Conservation (phyloP, 306 rosid genomes). For the Carpinus viminea region DNA sequence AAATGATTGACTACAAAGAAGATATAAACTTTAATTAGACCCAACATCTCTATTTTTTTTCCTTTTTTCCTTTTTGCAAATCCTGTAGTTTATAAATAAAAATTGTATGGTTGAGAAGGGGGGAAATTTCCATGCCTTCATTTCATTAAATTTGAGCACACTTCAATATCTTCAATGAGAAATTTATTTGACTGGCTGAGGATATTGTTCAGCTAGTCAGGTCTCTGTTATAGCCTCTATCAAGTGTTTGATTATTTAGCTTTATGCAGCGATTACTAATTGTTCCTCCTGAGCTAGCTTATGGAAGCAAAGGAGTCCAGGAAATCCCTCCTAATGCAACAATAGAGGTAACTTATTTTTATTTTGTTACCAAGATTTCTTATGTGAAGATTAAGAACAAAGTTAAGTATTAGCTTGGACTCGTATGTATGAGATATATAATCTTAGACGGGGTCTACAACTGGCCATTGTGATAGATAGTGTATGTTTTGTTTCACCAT, state of each 20-base stretch:
- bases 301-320: slow-evolving; percentile 85
- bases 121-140: background rate
- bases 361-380: slow-evolving; percentile 20
- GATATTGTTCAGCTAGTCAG: slow-evolving; percentile 8
- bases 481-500: background rate
- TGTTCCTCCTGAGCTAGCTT: slow-evolving; percentile 92
- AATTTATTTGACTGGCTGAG: slow-evolving; percentile 13
- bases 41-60: background rate
- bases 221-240: slow-evolving; percentile 18
- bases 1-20: background rate
- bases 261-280: slow-evolving; percentile 69
- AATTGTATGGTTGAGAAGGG: background rate
- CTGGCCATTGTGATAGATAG: background rate
- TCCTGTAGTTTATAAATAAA: background rate
- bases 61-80: background rate
- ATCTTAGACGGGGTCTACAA: background rate
- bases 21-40: background rate
- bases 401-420: slow-evolving; percentile 5
- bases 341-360: slow-evolving; percentile 62
- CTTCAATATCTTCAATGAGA: background rate
- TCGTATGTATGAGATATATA: background rate
- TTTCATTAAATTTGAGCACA: slow-evolving; percentile 14
- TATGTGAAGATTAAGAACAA: background rate
- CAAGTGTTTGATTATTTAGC: slow-evolving; percentile 17
- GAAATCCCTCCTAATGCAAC: slow-evolving; percentile 98